A percentile compares a stretch with the other conserved stretches of the same genome.
Evolutionary conservation across 805 yeast genomes (phyloP).

Genomic region (Cyberlindnera maclurae): DNA sequence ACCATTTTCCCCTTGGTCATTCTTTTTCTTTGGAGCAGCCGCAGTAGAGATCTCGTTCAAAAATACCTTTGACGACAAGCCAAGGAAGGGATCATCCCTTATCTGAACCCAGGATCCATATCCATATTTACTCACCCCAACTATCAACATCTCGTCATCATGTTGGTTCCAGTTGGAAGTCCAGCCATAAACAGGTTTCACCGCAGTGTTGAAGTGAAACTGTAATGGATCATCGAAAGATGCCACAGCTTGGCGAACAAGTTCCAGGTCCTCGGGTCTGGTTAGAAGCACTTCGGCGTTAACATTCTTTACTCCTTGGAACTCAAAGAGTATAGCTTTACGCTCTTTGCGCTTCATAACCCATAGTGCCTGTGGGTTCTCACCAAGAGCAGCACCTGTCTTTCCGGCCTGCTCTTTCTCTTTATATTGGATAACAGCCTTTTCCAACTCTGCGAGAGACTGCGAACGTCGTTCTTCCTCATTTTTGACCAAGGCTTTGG

Average conservation of each 20-base stretch:
- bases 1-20: constrained; percentile 20
- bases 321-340: constrained; percentile 85
- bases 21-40: constrained; percentile 28
- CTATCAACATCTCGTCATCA: constrained; percentile 81
- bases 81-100: constrained; percentile 90
- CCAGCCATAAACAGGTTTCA: constrained; percentile 90
- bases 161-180: constrained; percentile 73
- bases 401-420: constrained; percentile 33
- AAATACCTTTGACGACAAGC: constrained; percentile 77
- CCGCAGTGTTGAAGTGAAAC: constrained; percentile 53
- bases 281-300: constrained; percentile 84
- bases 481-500: constrained; percentile 52
- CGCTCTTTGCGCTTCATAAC: constrained; percentile 71
- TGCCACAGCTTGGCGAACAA: constrained; percentile 48
- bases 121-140: constrained; percentile 89
- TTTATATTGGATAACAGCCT: constrained; percentile 49
- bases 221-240: constrained; percentile 51
- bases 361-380: constrained; percentile 46
- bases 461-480: constrained; percentile 60
- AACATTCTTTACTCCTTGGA: constrained; percentile 76
- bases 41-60: constrained; percentile 41
- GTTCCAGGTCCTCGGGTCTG: constrained; percentile 79
- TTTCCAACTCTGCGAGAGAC: constrained; percentile 51
- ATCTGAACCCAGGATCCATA: constrained; percentile 94
- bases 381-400: constrained; percentile 19